These are phyloP conservation scores for apple (Malus domestica) DNA, from an alignment of 306 rosid species.

Conservation along the genomic window ASM211411v1 NC_041789.1:26600001-26600500, in stretches of 20 bases:
- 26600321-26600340: too few species aligned
- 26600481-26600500: too few species aligned
- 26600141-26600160: not conserved
- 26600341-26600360: too few species aligned
- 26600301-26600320: accelerated
- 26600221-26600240: not conserved
- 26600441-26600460: too few species aligned
- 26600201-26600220: not conserved
- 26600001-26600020: too few species aligned
- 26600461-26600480: too few species aligned
- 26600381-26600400: too few species aligned
- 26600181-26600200: not conserved
- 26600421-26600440: too few species aligned
- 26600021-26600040: not conserved
- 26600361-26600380: too few species aligned
- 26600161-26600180: not conserved
- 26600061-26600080: not conserved
- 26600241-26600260: too few species aligned
- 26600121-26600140: not conserved
- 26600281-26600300: accelerated
- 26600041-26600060: not conserved
- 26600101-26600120: not conserved
- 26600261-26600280: too few species aligned
- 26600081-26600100: not conserved
- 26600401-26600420: too few species aligned